Evolutionary conservation across 371 early-diverging fungal species (phyloP).

Genomic region (Apophysomyces sp.): DNA sequence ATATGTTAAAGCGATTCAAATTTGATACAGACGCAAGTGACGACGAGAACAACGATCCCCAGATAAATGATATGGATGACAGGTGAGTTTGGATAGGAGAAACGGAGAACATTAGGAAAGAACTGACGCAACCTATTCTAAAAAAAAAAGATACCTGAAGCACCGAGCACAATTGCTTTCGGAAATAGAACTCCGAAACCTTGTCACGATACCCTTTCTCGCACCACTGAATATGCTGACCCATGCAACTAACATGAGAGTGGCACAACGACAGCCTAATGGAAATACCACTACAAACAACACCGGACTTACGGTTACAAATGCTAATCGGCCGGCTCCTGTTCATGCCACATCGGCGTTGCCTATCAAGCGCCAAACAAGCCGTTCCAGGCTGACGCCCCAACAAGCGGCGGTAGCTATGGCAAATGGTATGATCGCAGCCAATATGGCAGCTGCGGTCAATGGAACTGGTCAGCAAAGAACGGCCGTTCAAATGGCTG

Average conservation of each 20-base stretch:
- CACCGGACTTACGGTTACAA: background rate
- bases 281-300: constrained; percentile 6
- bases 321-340: background rate
- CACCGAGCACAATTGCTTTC: constrained; percentile 51
- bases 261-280: constrained; percentile 8
- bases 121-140: too few species aligned
- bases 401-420: constrained; percentile 42
- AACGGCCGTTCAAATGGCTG: constrained; percentile 35
- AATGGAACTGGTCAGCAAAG: constrained; percentile 26
- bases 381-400: constrained; percentile 32
- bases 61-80: constrained; percentile 42
- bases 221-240: constrained; percentile 28
- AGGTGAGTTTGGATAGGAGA: constrained; percentile 8
- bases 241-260: constrained; percentile 6
- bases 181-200: constrained; percentile 53
- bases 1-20: constrained; percentile 6
- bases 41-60: constrained; percentile 35
- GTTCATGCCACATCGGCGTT: background rate
- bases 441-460: constrained; percentile 41
- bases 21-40: constrained; percentile 56
- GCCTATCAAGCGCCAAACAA: constrained; percentile 18
- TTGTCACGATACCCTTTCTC: constrained; percentile 40
- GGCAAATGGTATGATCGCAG: constrained; percentile 43
- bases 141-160: constrained; percentile 24
- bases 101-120: constrained; percentile 2